These are phyloP conservation scores for Phialophora expanda DNA, from an alignment of 2,329 filamentous ascomycete genomes.

Conservation along the genomic window DNA sequence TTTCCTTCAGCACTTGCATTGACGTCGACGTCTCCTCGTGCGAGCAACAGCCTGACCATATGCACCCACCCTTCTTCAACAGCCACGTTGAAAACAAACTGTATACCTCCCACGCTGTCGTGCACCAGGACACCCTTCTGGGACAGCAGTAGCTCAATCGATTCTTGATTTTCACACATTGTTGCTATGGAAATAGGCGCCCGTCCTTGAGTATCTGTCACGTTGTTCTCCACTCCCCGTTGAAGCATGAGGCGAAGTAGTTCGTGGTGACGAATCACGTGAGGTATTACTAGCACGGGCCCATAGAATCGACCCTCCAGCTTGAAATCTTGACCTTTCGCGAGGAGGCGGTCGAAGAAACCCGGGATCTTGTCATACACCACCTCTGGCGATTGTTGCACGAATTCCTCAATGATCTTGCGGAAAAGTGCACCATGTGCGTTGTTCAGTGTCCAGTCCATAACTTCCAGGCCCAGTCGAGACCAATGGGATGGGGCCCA, in stretches of 20 bases:
- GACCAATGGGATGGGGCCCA: constrained; percentile 7
- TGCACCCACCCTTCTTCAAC: neutral
- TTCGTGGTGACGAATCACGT: neutral
- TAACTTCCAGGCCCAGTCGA: neutral
- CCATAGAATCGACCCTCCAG: neutral
- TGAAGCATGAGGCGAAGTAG: neutral
- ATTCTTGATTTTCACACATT: neutral
- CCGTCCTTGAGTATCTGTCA: neutral
- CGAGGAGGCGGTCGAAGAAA: neutral
- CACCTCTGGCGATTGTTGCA: neutral
- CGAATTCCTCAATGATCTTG: neutral
- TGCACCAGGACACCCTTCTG: neutral
- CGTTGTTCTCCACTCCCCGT: neutral
- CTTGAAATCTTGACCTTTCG: neutral
- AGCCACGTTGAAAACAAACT: neutral
- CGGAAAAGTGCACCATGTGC: constrained; percentile 10
- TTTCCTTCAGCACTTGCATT: neutral
- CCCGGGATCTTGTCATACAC: neutral
- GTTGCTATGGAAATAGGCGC: neutral
- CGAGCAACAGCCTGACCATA: neutral
- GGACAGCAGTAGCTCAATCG: neutral
- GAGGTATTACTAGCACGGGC: neutral
- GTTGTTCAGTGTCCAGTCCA: constrained; percentile 7
- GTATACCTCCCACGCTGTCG: neutral
- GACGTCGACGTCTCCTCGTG: neutral